phyloP scores from a whole-genome alignment of 768 basidiomycete species.

The Hydnum rufescens region DNA sequence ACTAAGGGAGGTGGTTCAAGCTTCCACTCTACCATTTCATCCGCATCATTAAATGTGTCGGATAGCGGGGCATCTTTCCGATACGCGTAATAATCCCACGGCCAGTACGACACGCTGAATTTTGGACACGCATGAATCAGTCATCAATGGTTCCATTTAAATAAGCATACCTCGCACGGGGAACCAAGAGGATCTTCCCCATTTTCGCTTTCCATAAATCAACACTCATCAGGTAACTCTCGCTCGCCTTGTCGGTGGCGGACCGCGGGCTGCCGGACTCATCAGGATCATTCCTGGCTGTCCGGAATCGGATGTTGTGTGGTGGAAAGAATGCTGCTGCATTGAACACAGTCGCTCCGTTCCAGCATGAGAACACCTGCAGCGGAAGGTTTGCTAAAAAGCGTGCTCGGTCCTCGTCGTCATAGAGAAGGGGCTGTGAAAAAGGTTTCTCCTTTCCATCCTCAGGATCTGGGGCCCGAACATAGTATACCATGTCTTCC shows the following conservation, averaged over 20 bases:
- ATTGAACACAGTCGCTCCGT: not conserved
- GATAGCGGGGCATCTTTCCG: not conserved
- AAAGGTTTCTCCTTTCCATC: slow-evolving; percentile 13
- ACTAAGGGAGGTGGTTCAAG: not conserved
- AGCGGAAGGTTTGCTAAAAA: not conserved
- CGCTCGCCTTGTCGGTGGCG: not conserved
- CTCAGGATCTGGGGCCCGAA: not conserved
- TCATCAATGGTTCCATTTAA: not conserved
- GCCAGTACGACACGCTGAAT: not conserved
- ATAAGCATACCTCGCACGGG: not conserved
- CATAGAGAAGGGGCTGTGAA: not conserved
- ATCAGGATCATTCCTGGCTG: not conserved
- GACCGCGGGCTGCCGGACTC: not conserved
- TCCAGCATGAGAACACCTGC: slow-evolving; percentile 1
- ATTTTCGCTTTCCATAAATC: not conserved
- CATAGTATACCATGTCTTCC: not conserved
- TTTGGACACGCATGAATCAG: not conserved
- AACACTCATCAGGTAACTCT: not conserved
- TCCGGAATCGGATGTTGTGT: not conserved
- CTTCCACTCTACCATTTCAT: not conserved
- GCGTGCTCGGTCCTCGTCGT: not conserved
- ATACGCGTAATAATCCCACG: not conserved
- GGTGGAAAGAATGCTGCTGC: not conserved
- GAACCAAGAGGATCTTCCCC: not conserved
- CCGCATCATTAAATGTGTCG: not conserved